Base-by-base conservation (phyloP, 345 rosid genomes). In the Moricandia arvensis region DNA sequence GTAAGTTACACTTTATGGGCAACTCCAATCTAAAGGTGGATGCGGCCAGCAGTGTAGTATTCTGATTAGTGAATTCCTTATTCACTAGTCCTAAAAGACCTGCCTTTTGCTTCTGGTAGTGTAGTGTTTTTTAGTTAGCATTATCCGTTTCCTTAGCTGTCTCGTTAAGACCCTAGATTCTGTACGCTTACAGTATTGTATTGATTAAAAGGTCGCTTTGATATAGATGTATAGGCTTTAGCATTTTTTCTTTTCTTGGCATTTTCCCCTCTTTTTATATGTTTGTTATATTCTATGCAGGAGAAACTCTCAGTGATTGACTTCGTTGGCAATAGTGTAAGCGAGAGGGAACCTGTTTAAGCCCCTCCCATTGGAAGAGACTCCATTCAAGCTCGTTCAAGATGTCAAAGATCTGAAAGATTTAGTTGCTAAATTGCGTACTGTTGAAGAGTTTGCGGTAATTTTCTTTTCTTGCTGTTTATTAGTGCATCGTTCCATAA, bases 321-420 rank as follows among this genome's bases (percentile, higher is more conserved):
- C 79, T 95, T 92, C 66, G 85, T 92, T 27, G 86, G 88, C 72
- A 83, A 79, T 70, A 80, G 78, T 60, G 29, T 75, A 45, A 85
- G 72, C 66, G 75, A 78, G 82, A 60, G 61, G 69, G 85, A 82
- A 72, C 90, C 97, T 54, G 59, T 73, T n/a, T 43, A 61, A 80
- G 67, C 93, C 98, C 57, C 83, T 66, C 16, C 71, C 93, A 16
- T 4, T 82, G 31, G 94, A 90, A 80, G 64, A 74, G 53, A 92
- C 94, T 30, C 87, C 94, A 30, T 92, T 90, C 80, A 90, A 90
- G 88, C 76, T 89, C 45, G 90, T 95, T 74, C 88, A 85, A 76
- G 94, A 90, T 47, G 96, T 92, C 53, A 92, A 86, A 82, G 98
- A 89, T 83, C 85, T 92, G 79, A 92, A 90, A 85, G 94, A 85